These are phyloP conservation scores for Trebouxia sp. DNA, from an alignment of 139 green algal species.

Conservation along the genomic window DNA sequence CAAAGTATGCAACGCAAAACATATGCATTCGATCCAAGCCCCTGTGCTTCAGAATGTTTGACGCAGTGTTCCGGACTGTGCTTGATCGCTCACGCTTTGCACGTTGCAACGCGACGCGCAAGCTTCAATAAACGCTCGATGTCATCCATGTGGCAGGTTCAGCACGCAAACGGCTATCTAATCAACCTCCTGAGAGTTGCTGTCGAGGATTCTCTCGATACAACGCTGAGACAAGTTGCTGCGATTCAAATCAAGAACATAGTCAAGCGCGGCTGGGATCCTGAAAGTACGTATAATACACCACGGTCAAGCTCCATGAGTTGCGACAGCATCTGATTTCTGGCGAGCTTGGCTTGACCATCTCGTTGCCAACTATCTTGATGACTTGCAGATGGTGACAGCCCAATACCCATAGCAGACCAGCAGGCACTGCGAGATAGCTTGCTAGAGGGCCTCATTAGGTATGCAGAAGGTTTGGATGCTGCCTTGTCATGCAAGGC, in stretches of 20 bases:
- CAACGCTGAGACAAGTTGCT: constrained; percentile 81
- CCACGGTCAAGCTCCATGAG: no score
- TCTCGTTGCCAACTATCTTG: background rate
- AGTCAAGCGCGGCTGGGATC: constrained; percentile 80
- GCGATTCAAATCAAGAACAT: constrained; percentile 96
- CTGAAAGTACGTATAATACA: constrained; percentile 32
- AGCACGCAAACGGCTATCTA: constrained; percentile 64
- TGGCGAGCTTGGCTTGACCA: no score
- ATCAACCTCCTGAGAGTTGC: constrained; percentile 83
- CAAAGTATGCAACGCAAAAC: background rate
- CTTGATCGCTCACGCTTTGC: background rate
- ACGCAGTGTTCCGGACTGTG: no score
- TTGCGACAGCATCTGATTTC: no score
- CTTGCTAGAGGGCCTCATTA: background rate
- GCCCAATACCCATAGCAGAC: constrained; percentile 1
- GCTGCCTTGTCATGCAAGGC: no score
- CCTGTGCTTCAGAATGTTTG: no score
- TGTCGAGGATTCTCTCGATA: constrained; percentile 68
- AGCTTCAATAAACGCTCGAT: background rate
- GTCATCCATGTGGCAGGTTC: constrained; percentile 50
- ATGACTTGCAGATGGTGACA: background rate
- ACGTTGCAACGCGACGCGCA: background rate
- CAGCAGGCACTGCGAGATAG: background rate
- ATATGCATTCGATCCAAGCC: no score
- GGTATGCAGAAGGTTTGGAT: background rate